phyloP scores from a whole-genome alignment of 306 rosid species.

The Vachellia pachyceras region DNA sequence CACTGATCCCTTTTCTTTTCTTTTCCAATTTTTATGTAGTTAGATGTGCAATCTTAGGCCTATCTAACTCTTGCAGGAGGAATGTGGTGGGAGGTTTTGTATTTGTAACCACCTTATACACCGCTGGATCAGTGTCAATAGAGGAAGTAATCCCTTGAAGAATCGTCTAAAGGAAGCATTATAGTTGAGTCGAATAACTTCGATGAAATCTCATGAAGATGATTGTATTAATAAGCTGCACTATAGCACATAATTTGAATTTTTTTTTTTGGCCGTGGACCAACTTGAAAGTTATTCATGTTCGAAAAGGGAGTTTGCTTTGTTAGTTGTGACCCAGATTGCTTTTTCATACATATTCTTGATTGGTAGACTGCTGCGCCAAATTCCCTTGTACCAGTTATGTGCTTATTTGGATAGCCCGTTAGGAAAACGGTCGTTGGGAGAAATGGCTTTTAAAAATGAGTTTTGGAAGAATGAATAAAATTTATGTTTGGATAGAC shows the following conservation, averaged over 20 bases:
- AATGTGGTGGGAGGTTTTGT: constrained; percentile 10
- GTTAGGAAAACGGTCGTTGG: too few relatives aligned
- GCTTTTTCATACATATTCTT: background rate
- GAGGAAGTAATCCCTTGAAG: constrained; percentile 24
- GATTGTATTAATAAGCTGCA: background rate
- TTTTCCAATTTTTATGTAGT: background rate
- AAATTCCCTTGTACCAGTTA: background rate
- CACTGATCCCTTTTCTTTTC: background rate
- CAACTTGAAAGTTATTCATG: background rate
- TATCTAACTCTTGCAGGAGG: constrained; percentile 18
- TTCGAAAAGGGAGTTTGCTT: background rate
- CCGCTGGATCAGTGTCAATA: constrained; percentile 23
- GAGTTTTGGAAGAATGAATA: too few relatives aligned
- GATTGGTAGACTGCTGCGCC: constrained; percentile 19
- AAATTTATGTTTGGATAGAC: too few relatives aligned
- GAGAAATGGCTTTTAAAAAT: too few relatives aligned
- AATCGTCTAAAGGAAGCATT: constrained; percentile 6
- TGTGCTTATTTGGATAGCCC: too few relatives aligned
- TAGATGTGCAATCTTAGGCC: constrained; percentile 13
- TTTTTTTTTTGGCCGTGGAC: background rate
- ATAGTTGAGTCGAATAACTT: constrained; percentile 21
- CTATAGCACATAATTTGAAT: background rate
- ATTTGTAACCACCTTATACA: constrained; percentile 3
- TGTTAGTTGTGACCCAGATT: background rate
- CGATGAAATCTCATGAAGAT: background rate